phyloP scores from a whole-genome alignment of 73 alveolate species.

The Tetrahymena borealis region DNA sequence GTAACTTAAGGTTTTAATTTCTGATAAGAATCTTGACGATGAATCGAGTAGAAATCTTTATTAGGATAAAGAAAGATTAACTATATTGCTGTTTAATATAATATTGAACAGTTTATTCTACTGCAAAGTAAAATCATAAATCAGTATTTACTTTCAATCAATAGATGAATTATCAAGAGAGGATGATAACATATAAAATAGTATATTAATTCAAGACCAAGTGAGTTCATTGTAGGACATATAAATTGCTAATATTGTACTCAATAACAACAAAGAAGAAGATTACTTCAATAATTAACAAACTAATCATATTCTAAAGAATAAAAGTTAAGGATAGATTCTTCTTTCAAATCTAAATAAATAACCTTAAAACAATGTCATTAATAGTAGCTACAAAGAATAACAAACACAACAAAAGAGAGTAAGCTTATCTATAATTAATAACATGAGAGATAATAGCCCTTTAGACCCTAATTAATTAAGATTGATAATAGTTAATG shows the following conservation, averaged over 20 bases:
- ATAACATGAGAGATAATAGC: background rate
- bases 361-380: background rate
- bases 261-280: no score
- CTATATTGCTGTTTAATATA: background rate
- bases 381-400: background rate
- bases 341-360: background rate
- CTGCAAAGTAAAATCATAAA: background rate
- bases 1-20: background rate
- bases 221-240: background rate
- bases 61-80: background rate
- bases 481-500: background rate
- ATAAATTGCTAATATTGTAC: no score
- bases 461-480: background rate
- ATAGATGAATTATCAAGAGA: background rate
- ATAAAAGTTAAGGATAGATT: background rate
- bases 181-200: background rate
- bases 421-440: background rate
- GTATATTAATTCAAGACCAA: background rate
- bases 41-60: background rate
- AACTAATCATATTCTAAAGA: background rate
- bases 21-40: background rate
- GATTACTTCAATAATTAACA: background rate
- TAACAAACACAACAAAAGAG: background rate
- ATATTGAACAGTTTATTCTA: background rate
- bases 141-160: background rate